A percentile compares a stretch with the other conserved stretches of the same genome.
Conservation (phyloP, 1,284 basidiomycete species). For the Marasmius fiardii region DNA sequence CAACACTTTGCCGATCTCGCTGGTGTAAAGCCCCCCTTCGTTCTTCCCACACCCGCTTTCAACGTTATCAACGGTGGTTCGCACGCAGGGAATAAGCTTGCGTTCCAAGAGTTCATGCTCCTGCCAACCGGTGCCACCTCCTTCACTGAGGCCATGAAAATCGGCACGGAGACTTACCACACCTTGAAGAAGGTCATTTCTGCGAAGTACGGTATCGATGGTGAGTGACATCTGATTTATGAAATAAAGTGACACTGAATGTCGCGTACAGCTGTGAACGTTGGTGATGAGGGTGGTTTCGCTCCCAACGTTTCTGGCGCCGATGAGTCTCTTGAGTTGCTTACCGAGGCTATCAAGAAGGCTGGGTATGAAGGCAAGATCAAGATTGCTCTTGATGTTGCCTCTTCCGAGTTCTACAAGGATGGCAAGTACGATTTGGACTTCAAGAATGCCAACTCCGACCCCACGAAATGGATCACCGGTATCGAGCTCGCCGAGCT, state of each 20-base stretch:
- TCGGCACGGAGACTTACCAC: slow-evolving; percentile 98
- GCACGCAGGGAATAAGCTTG: slow-evolving; percentile 98
- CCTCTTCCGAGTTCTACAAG: slow-evolving; percentile 99
- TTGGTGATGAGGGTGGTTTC: slow-evolving; percentile 99
- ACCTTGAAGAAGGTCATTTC: slow-evolving; percentile 99
- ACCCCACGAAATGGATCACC: slow-evolving; percentile 93
- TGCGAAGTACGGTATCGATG: slow-evolving; percentile 99
- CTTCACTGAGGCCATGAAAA: slow-evolving; percentile 98
- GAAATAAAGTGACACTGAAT: slow-evolving; percentile 10
- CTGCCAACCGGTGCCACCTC: slow-evolving; percentile 89
- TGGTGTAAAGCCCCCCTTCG: slow-evolving; percentile 90
- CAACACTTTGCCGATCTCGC: slow-evolving; percentile 95
- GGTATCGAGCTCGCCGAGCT: slow-evolving; percentile 92
- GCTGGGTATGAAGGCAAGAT: slow-evolving; percentile 99
- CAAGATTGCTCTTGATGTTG: slow-evolving; percentile 98
- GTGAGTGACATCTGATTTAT: slow-evolving; percentile 39
- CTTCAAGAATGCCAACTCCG: slow-evolving; percentile 99
- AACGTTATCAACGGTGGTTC: slow-evolving; percentile 99
- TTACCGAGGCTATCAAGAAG: slow-evolving; percentile 94
- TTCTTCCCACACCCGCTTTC: slow-evolving; percentile 90
- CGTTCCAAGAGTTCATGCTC: slow-evolving; percentile 99
- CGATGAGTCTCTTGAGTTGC: slow-evolving; percentile 96
- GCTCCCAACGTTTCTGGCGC: slow-evolving; percentile 97
- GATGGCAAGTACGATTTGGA: slow-evolving; percentile 99
- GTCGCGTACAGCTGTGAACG: slow-evolving; percentile 80